phyloP scores from a whole-genome alignment of 768 basidiomycete species.

The Russula dissimulans region DNA sequence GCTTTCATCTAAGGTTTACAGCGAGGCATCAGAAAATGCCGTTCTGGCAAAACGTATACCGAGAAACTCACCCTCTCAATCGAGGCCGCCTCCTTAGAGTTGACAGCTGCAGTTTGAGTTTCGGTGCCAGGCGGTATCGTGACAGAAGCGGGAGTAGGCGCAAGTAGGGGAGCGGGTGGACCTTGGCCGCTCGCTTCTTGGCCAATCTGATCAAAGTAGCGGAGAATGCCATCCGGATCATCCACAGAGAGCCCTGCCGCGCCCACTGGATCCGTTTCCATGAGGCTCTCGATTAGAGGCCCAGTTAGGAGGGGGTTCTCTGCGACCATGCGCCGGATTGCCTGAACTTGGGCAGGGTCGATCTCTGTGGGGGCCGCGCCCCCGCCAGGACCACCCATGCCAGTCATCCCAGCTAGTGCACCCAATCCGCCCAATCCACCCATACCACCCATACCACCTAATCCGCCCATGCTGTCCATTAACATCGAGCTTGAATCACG shows the following conservation, averaged over 20 bases:
- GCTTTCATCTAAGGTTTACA: neutral
- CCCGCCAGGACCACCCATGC: conserved; percentile 21
- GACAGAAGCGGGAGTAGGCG: no score
- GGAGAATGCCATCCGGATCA: conserved; percentile 64
- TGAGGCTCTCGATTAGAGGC: conserved; percentile 75
- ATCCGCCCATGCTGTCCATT: conserved; percentile 28
- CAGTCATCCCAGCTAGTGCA: conserved; percentile 43
- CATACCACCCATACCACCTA: conserved; percentile 39
- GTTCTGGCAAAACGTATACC: no score
- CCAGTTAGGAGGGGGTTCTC: conserved; percentile 75
- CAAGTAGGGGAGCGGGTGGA: neutral
- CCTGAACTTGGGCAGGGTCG: conserved; percentile 51
- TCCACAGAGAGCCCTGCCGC: conserved; percentile 49
- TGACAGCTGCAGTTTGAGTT: no score
- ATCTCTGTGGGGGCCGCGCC: neutral
- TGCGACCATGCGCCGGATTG: conserved; percentile 62
- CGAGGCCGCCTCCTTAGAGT: no score
- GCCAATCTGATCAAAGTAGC: neutral
- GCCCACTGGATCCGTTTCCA: conserved; percentile 61
- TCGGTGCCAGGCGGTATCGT: no score
- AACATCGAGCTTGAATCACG: neutral
- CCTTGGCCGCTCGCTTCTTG: neutral
- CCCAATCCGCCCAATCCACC: conserved; percentile 32
- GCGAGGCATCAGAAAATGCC: no score
- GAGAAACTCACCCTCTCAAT: no score